phyloP scores from a whole-genome alignment of 352 stramenopile species.

The Globisporangium mamillatum region DNA sequence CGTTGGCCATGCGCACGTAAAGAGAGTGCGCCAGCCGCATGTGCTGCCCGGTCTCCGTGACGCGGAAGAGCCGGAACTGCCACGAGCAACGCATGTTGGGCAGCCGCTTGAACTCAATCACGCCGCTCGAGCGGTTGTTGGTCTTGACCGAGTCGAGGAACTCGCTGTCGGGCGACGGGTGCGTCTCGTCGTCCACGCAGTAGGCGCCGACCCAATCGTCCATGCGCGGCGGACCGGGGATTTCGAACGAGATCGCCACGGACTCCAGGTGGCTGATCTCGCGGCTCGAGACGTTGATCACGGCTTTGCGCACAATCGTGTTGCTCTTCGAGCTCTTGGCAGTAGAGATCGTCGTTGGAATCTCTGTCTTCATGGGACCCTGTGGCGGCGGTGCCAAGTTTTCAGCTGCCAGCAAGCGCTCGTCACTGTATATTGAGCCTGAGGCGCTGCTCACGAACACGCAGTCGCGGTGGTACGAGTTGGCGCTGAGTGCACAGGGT shows the following conservation, averaged over 20 bases:
- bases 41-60: slow-evolving; percentile 8
- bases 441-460: background rate
- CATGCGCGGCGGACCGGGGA: background rate
- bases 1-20: slow-evolving; percentile 19
- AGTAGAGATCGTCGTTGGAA: background rate
- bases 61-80: slow-evolving; percentile 30
- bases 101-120: slow-evolving; percentile 19
- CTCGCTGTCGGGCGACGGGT: background rate
- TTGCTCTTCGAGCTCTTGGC: background rate
- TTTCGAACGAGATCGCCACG: background rate
- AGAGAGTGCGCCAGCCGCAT: slow-evolving; percentile 15
- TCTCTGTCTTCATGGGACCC: background rate
- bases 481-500: background rate
- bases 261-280: slow-evolving; percentile 10
- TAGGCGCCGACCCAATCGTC: slow-evolving; percentile 22
- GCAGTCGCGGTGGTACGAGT: background rate
- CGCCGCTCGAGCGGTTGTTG: background rate
- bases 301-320: background rate
- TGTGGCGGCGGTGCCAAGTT: background rate
- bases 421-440: background rate
- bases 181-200: slow-evolving; percentile 18
- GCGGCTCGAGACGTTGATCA: slow-evolving; percentile 6
- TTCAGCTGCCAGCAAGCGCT: background rate
- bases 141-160: slow-evolving; percentile 6
- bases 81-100: slow-evolving; percentile 37